Conservation (phyloP, 768 basidiomycete species). For the Kwoniella mangroviensis region DNA sequence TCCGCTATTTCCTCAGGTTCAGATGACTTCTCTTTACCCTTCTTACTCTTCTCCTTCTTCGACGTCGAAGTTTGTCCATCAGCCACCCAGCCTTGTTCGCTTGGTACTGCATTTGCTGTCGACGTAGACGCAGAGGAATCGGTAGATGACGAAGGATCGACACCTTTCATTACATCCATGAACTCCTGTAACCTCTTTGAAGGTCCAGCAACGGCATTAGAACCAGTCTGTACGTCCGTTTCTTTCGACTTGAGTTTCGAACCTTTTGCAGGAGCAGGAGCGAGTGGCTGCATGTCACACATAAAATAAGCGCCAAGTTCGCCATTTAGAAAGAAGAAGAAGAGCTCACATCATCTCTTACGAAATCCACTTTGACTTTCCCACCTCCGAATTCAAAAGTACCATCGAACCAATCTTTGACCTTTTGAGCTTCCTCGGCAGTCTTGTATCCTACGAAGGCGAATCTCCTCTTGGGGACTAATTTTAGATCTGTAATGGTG, state of each 20-base stretch:
- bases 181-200: constrained; percentile 68
- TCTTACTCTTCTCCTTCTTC: constrained; percentile 28
- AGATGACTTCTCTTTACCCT: constrained; percentile 33
- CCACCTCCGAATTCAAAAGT: constrained; percentile 77
- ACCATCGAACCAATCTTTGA: constrained; percentile 80
- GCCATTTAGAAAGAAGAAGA: neutral
- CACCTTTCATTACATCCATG: constrained; percentile 71
- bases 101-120: constrained; percentile 29
- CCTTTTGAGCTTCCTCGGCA: constrained; percentile 71
- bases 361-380: constrained; percentile 72
- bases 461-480: constrained; percentile 80
- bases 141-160: constrained; percentile 34
- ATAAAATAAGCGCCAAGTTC: no score
- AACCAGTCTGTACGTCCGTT: neutral
- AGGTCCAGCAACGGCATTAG: constrained; percentile 32
- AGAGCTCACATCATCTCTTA: constrained; percentile 67
- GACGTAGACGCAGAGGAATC: constrained; percentile 30
- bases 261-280: constrained; percentile 22
- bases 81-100: constrained; percentile 41
- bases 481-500: constrained; percentile 81
- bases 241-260: constrained; percentile 15
- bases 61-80: constrained; percentile 30
- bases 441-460: constrained; percentile 92
- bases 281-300: constrained; percentile 26
- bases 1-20: constrained; percentile 21